Evolutionary conservation across 2,329 filamentous ascomycete species (phyloP), one percentile per base, ranked within the genome.

Genomic region (Fusarium virguliforme): DNA sequence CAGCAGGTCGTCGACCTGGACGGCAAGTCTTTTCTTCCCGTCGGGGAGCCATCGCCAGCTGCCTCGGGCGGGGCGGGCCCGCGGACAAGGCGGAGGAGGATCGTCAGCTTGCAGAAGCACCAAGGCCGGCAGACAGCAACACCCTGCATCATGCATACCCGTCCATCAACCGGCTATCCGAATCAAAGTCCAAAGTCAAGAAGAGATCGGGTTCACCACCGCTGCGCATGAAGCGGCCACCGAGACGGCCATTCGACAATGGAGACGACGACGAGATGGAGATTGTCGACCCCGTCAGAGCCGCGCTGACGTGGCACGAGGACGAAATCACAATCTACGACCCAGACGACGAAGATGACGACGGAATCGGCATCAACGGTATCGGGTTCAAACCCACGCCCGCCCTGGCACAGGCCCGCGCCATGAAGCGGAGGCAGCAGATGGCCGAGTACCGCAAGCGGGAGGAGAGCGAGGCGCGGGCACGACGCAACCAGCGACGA

Each of bases 251-350:
- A 18, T 65, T 63, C 24, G 76, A 74, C 22, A 67, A 68, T n/a
- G 75, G 74, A 32, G 68, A 68, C 15, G 79, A 82, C 8, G 78
- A 81, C 8, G 82, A 81, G 12, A 73, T 76, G 12, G 72, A 79
- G 43, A 78, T 88, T 30, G 79, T 84, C 58, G 88, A 89, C 60
- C 87, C 87, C 0, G 76, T 89, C 9, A 84, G 88, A 37, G 88
- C 89, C 7, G 85, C 88, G 3, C 81, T 91, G 58, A 91, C 90
- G 2, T 92, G 90, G 90, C 89, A 89, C 73, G 88, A 91, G 70
- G 87, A 91, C 71, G 90, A 91, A 75, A 91, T 92, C 66, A 91
- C 90, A 2, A 84, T 91, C 30, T 90, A 91, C 77, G 87, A 91
- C 71, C 87, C 89, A 1, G 83, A 89, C 41, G 90, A 91, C 75